Evolutionary conservation across 768 basidiomycete species (phyloP).

Genomic region (Cystofilobasidium ferigula): DNA sequence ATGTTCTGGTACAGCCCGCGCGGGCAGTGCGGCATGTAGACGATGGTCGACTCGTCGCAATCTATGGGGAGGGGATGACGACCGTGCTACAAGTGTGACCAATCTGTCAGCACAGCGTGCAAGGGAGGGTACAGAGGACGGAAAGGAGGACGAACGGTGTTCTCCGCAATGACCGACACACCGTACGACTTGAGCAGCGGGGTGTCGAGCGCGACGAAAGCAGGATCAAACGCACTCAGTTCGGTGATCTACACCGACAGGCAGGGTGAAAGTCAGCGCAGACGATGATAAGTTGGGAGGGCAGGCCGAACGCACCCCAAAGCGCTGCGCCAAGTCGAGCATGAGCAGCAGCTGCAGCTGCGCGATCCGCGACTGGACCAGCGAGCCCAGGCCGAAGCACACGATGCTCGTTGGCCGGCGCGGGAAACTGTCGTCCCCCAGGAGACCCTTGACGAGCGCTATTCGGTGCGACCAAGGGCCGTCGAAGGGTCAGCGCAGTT

Average conservation of each 20-base stretch:
- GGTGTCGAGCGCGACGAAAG: slow-evolving; percentile 4
- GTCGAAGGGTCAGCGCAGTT: too few relatives aligned
- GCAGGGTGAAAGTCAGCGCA: neutral
- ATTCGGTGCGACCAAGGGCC: neutral
- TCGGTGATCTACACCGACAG: neutral
- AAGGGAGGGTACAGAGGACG: neutral
- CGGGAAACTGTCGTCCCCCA: neutral
- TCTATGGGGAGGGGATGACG: slow-evolving; percentile 10
- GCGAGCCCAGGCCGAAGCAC: slow-evolving; percentile 15
- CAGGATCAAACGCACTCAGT: slow-evolving; percentile 18
- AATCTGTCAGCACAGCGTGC: neutral
- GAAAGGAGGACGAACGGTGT: slow-evolving; percentile 12
- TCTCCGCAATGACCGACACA: neutral
- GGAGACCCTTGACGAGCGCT: slow-evolving; percentile 8
- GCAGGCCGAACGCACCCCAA: slow-evolving; percentile 1
- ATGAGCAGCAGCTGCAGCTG: slow-evolving; percentile 19
- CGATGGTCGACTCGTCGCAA: neutral
- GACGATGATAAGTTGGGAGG: neutral
- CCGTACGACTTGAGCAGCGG: slow-evolving; percentile 3
- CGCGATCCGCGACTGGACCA: slow-evolving; percentile 15
- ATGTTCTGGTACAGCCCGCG: slow-evolving; percentile 17
- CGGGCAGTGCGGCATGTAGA: slow-evolving; percentile 25
- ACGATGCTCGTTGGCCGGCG: slow-evolving; percentile 3
- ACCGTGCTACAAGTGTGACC: slow-evolving; percentile 6
- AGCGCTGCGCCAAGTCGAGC: slow-evolving; percentile 9